Conservation (phyloP, 371 early-diverging fungal species). For the Actinomortierella ambigua region DNA sequence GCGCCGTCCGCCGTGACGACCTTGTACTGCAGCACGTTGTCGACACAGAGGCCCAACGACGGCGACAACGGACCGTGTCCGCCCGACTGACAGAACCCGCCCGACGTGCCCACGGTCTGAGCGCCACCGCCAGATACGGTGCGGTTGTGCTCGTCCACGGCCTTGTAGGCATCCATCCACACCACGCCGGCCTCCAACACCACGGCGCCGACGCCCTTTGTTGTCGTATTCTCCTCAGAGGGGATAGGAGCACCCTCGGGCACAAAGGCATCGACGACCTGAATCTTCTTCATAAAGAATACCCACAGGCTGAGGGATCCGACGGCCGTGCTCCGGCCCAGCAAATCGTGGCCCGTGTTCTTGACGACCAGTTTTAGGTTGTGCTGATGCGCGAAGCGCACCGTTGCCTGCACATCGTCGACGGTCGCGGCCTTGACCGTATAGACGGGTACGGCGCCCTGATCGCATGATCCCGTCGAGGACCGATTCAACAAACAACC, state of each 20-base stretch:
- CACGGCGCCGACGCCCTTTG: background rate
- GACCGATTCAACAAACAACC: background rate
- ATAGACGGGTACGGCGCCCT: background rate
- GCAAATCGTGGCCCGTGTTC: conserved; percentile 50
- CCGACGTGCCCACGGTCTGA: background rate
- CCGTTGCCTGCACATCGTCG: conserved; percentile 14
- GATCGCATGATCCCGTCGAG: background rate
- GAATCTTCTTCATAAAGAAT: conserved; percentile 34
- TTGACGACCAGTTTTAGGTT: conserved; percentile 46
- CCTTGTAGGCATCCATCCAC: conserved; percentile 1
- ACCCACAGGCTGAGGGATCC: conserved; percentile 46
- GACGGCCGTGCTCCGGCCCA: conserved; percentile 41
- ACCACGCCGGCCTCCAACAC: background rate
- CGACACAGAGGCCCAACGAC: background rate
- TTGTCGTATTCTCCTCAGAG: too few species aligned
- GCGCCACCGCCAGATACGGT: background rate
- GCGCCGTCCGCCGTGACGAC: background rate
- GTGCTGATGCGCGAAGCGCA: conserved; percentile 41
- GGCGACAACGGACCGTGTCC: conserved; percentile 10
- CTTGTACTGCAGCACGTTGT: conserved; percentile 4
- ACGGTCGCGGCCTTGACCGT: background rate
- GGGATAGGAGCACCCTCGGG: conserved; percentile 11
- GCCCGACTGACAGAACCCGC: background rate
- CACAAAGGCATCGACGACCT: conserved; percentile 21
- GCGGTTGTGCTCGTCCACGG: background rate